These are phyloP conservation scores for Globisporangium emineosum DNA, from an alignment of 352 stramenopile species.

Conservation along the genomic window DNA sequence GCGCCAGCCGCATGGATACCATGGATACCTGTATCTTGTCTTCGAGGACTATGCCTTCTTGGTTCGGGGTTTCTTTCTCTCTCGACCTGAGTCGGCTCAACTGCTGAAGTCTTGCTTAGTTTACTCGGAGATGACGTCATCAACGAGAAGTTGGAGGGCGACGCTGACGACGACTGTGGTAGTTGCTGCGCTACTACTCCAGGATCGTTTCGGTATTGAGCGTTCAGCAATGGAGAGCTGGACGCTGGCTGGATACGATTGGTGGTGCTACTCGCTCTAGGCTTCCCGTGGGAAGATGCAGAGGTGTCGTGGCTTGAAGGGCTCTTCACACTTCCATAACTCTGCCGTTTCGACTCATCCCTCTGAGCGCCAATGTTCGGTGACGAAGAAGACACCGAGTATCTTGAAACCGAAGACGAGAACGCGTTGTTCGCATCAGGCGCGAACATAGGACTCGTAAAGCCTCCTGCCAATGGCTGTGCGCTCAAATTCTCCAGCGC, in stretches of 20 bases:
- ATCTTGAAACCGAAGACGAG: neutral
- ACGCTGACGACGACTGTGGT: neutral
- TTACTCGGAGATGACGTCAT: slow-evolving; percentile 11
- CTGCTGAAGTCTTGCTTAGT: neutral
- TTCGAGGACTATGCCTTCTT: neutral
- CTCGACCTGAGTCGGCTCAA: neutral
- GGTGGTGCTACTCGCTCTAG: neutral
- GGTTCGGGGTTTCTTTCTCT: neutral
- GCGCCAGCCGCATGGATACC: neutral
- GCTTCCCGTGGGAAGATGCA: neutral
- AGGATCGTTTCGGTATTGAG: neutral
- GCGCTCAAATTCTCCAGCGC: slow-evolving; percentile 42
- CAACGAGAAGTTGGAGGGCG: slow-evolving; percentile 10
- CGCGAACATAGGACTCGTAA: neutral
- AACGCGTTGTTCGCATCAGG: neutral
- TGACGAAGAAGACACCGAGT: neutral
- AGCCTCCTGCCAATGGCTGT: slow-evolving; percentile 23
- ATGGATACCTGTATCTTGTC: slow-evolving; percentile 9
- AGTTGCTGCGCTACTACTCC: neutral
- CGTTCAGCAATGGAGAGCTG: slow-evolving; percentile 6
- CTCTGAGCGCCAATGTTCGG: neutral
- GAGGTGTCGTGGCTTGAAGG: neutral
- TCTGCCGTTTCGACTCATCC: slow-evolving; percentile 3
- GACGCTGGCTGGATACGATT: slow-evolving; percentile 9
- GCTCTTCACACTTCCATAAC: slow-evolving; percentile 1